A percentile compares a stretch with the other conserved stretches of the same genome.
Conservation (phyloP, 2,329 filamentous ascomycete species). For the Monilinia laxa region DNA sequence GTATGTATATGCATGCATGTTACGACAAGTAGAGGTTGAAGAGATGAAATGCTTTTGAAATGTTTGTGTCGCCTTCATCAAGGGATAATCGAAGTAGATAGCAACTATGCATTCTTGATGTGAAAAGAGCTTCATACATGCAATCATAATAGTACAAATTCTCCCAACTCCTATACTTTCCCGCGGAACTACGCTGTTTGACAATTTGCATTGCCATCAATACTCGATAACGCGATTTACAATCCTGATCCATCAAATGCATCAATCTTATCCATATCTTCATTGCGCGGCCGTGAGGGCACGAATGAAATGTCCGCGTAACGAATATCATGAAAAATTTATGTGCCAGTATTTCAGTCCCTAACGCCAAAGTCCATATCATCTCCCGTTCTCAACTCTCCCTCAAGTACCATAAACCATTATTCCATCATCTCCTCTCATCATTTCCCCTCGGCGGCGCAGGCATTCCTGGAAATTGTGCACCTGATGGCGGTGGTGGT, state of each 20-base stretch:
- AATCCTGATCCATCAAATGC: background rate
- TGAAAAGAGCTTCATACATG: background rate
- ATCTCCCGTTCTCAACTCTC: slow-evolving; percentile 13
- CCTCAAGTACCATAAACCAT: background rate
- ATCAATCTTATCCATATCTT: background rate
- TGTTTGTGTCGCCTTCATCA: too few species aligned
- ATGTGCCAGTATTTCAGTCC: slow-evolving; percentile 12
- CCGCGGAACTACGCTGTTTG: background rate
- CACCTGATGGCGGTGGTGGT: slow-evolving; percentile 23
- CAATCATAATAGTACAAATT: background rate
- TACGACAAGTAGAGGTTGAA: too few species aligned
- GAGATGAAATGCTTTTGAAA: too few species aligned
- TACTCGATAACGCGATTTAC: background rate
- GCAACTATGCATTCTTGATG: too few species aligned
- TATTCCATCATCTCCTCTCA: slow-evolving; percentile 21
- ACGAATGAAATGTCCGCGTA: background rate
- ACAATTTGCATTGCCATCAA: slow-evolving; percentile 2
- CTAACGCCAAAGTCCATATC: slow-evolving; percentile 12
- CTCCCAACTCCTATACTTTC: slow-evolving; percentile 13
- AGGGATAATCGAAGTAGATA: too few species aligned
- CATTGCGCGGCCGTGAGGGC: background rate
- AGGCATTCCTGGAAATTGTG: slow-evolving; percentile 16
- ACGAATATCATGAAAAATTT: background rate
- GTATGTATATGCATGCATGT: too few species aligned
- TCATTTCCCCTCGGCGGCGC: slow-evolving; percentile 21